Conservation (phyloP, 768 basidiomycete species). For the Lactifluus pinguis region DNA sequence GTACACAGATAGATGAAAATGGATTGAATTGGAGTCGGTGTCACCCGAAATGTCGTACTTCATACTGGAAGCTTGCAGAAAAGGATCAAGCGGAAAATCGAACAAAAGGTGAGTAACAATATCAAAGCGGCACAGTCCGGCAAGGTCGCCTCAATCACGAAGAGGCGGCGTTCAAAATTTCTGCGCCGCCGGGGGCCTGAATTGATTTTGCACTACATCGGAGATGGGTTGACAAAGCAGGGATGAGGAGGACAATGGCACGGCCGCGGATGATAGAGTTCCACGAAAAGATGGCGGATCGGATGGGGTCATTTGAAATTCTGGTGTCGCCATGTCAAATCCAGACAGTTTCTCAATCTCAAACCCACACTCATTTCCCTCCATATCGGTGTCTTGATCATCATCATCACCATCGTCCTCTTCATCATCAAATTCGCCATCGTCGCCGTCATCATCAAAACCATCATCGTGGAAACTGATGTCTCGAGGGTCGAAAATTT, state of each 20-base stretch:
- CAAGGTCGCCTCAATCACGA: background rate
- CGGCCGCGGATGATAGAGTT: background rate
- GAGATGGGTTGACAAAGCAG: constrained; percentile 17
- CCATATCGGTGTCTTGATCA: constrained; percentile 3
- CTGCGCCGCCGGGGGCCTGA: background rate
- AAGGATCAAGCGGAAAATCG: background rate
- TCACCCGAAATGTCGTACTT: background rate
- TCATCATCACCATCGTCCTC: background rate
- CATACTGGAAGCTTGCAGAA: background rate
- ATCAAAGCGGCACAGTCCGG: background rate
- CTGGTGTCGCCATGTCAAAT: background rate
- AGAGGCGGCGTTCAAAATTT: background rate
- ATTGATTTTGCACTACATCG: constrained; percentile 12
- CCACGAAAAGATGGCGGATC: background rate
- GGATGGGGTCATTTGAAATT: background rate
- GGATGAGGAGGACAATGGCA: constrained; percentile 8
- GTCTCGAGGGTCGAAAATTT: constrained; percentile 4
- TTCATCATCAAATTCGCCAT: background rate
- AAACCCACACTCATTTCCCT: constrained; percentile 1
- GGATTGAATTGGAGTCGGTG: background rate
- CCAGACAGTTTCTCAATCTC: background rate
- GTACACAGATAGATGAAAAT: background rate
- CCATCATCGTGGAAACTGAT: constrained; percentile 9
- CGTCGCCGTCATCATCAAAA: constrained; percentile 7
- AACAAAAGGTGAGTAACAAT: background rate